phyloP scores from a whole-genome alignment of 2,329 filamentous ascomycete genomes.

The Curvularia sp. region DNA sequence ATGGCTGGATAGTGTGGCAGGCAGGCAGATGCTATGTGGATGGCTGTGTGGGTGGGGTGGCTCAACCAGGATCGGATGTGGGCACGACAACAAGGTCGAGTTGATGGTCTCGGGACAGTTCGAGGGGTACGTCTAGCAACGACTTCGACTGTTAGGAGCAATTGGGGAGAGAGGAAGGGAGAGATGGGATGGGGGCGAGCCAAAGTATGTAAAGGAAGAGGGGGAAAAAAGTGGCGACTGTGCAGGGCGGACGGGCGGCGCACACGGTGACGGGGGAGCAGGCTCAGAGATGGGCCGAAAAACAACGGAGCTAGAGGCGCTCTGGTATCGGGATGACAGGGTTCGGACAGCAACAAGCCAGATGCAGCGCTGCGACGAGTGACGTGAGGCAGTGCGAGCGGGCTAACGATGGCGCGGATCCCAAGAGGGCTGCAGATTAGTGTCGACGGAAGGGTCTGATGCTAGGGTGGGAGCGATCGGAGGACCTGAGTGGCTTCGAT shows the following conservation, averaged over 20 bases:
- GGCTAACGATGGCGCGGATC: conserved; percentile 14
- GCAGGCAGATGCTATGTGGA: conserved; percentile 18
- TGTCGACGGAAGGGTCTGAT: conserved; percentile 14
- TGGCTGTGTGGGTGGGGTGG: conserved; percentile 13
- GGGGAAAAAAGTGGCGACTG: conserved; percentile 37
- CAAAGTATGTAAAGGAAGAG: conserved; percentile 26
- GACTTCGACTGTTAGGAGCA: conserved; percentile 28
- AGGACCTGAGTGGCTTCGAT: conserved; percentile 22
- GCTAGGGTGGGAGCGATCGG: conserved; percentile 28
- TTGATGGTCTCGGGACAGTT: conserved; percentile 13
- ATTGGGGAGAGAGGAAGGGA: conserved; percentile 14
- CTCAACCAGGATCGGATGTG: conserved; percentile 4
- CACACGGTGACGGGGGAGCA: conserved; percentile 28
- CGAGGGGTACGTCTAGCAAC: conserved; percentile 29
- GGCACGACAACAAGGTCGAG: conserved; percentile 11
- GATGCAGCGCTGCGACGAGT: conserved; percentile 30
- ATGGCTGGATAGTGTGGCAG: neutral
- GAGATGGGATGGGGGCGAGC: conserved; percentile 12
- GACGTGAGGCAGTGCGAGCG: conserved; percentile 23
- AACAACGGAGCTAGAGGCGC: conserved; percentile 24
- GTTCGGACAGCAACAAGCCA: conserved; percentile 23
- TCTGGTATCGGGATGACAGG: conserved; percentile 28
- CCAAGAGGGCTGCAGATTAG: conserved; percentile 16
- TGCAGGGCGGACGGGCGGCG: conserved; percentile 22
- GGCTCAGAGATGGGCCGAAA: conserved; percentile 38